These are phyloP conservation scores for Fagopyrum tataricum DNA, from an alignment of 148 eudicot genomes.

Conservation along the genomic window DNA sequence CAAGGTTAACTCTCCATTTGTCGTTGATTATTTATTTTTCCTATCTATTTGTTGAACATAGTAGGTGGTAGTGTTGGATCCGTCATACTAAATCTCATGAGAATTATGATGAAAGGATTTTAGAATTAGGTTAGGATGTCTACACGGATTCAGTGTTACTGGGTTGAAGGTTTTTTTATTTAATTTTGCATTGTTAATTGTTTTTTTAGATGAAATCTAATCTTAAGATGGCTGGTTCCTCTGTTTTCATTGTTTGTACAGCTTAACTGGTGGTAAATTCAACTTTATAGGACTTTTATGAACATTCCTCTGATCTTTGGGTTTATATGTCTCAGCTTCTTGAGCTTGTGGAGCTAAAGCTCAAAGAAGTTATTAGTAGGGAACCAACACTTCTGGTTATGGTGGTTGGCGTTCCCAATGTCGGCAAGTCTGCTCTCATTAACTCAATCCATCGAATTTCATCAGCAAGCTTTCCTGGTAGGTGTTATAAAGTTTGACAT, in stretches of 20 bases:
- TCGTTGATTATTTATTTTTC: neutral
- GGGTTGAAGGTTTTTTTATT: neutral
- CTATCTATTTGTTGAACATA: neutral
- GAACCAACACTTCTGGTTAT: conserved; percentile 90
- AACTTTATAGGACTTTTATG: neutral
- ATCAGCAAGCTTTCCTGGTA: conserved; percentile 74
- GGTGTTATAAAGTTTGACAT: conserved; percentile 13
- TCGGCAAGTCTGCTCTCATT: conserved; percentile 92
- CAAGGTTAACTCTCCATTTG: conserved; percentile 41
- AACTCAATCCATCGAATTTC: conserved; percentile 87
- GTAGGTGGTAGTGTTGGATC: neutral
- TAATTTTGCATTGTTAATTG: too few species aligned
- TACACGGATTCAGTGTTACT: neutral
- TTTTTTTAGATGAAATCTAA: neutral
- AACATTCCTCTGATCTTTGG: neutral
- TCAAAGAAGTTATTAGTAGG: conserved; percentile 72
- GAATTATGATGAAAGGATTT: neutral
- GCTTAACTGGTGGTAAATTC: neutral
- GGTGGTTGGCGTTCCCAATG: conserved; percentile 98
- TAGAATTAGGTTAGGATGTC: neutral
- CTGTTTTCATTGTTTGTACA: neutral
- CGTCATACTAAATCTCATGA: neutral
- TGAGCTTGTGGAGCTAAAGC: conserved; percentile 78
- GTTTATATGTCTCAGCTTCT: conserved; percentile 47
- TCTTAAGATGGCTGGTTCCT: neutral